These are phyloP conservation scores for Aechmea fasciata DNA, from an alignment of 176 grass and related monocot species.

Conservation along the genomic window DNA sequence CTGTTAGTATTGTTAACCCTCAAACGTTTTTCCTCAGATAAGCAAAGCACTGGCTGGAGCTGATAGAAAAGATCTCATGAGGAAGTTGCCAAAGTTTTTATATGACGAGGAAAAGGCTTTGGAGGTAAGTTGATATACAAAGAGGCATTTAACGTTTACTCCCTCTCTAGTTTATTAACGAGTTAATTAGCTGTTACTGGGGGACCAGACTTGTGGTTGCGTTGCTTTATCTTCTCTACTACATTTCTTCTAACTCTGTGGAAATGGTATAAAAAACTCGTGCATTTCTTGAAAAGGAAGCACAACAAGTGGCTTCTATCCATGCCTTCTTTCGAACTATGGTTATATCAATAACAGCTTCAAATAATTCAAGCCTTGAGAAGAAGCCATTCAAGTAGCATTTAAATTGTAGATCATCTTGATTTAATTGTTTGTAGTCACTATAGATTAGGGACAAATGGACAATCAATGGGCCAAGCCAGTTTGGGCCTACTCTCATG, in stretches of 20 bases:
- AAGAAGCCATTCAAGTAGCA: too few species aligned
- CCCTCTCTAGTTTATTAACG: neutral
- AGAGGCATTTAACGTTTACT: too few species aligned
- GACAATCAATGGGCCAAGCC: too few species aligned
- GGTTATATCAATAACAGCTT: neutral
- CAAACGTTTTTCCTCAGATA: neutral
- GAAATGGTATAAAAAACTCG: neutral
- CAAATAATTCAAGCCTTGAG: neutral
- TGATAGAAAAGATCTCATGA: constrained; percentile 24
- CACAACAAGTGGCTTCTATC: too few species aligned
- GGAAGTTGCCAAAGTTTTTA: constrained; percentile 23
- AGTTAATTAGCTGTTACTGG: neutral
- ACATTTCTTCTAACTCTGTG: neutral
- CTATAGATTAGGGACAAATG: too few species aligned
- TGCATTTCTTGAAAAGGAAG: neutral
- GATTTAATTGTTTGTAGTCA: too few species aligned
- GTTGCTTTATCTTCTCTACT: neutral
- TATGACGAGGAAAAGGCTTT: constrained; percentile 21
- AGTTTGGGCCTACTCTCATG: too few species aligned
- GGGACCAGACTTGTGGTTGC: neutral
- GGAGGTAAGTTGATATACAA: constrained; percentile 10
- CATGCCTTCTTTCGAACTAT: neutral
- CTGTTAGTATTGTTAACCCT: constrained; percentile 4
- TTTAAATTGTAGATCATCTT: too few species aligned
- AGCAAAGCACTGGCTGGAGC: constrained; percentile 21